Evolutionary conservation across 176 grass and related monocot species (phyloP).

Genomic region (Paspalum notatum): DNA sequence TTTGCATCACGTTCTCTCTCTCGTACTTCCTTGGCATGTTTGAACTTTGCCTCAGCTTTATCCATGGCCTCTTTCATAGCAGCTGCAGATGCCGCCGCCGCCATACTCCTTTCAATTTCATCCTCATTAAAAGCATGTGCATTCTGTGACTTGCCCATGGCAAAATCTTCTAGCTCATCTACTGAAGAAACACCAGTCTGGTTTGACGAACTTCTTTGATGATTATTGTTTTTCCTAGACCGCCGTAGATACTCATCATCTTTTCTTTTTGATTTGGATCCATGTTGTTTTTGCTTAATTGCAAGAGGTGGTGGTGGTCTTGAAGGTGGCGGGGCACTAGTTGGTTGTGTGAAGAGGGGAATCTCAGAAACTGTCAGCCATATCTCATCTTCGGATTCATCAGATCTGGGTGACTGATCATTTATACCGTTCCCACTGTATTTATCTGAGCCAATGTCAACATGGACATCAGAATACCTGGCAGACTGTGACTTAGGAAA

Average conservation of each 20-base stretch:
- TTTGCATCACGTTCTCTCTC: conserved; percentile 81
- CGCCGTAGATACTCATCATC: conserved; percentile 43
- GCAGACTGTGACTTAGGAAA: conserved; percentile 51
- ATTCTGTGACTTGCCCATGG: conserved; percentile 65
- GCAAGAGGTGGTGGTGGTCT: conserved; percentile 78
- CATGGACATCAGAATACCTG: conserved; percentile 58
- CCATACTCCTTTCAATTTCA: conserved; percentile 69
- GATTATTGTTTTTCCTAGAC: conserved; percentile 58
- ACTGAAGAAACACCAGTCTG: conserved; percentile 55
- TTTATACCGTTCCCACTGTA: conserved; percentile 48
- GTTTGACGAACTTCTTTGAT: conserved; percentile 53
- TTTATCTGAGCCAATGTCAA: conserved; percentile 58
- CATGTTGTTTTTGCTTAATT: conserved; percentile 48
- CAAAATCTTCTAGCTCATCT: conserved; percentile 90
- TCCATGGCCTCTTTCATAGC: conserved; percentile 98
- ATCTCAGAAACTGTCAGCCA: conserved; percentile 98
- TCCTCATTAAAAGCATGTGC: conserved; percentile 52
- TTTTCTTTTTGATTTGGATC: conserved; percentile 51
- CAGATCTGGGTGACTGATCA: conserved; percentile 70
- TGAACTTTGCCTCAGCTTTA: conserved; percentile 94
- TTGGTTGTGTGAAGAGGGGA: conserved; percentile 93
- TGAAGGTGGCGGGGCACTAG: conserved; percentile 87
- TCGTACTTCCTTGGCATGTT: conserved; percentile 88
- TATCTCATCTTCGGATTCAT: conserved; percentile 74
- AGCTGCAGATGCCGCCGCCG: conserved; percentile 80